phyloP scores from a whole-genome alignment of 2,329 filamentous ascomycete genomes.

The Ophiosphaerella narmari region DNA sequence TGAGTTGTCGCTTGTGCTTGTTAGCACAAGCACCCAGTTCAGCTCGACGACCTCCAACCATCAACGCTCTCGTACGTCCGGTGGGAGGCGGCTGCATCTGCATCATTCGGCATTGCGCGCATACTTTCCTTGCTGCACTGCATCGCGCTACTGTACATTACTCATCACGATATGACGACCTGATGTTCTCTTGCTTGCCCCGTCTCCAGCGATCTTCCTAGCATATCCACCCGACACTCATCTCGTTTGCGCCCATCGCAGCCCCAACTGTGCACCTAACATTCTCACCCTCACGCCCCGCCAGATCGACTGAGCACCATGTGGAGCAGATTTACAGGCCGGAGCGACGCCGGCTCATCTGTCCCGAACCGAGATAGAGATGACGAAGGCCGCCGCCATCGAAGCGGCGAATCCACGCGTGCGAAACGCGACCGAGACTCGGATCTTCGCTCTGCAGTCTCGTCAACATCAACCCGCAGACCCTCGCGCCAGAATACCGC shows the following conservation, averaged over 20 bases:
- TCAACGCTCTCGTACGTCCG: slow-evolving; percentile 18
- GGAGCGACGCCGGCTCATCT: slow-evolving; percentile 40
- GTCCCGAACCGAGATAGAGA: slow-evolving; percentile 29
- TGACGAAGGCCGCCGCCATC: slow-evolving; percentile 31
- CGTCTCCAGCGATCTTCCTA: slow-evolving; percentile 33
- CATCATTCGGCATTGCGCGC: slow-evolving; percentile 24
- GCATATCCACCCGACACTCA: slow-evolving; percentile 16
- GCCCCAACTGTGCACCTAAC: slow-evolving; percentile 18
- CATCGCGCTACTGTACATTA: slow-evolving; percentile 17
- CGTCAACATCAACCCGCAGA: slow-evolving; percentile 40
- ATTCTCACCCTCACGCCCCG: slow-evolving; percentile 18
- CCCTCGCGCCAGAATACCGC: slow-evolving; percentile 37
- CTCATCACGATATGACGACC: slow-evolving; percentile 18
- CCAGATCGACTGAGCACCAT: slow-evolving; percentile 27
- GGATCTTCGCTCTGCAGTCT: slow-evolving; percentile 43
- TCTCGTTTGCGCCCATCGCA: slow-evolving; percentile 28
- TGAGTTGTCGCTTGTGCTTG: slow-evolving; percentile 6
- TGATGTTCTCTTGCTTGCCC: slow-evolving; percentile 23
- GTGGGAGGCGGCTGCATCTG: slow-evolving; percentile 18
- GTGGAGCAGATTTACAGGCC: slow-evolving; percentile 47
- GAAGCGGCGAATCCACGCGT: slow-evolving; percentile 31
- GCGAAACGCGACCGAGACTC: slow-evolving; percentile 36
- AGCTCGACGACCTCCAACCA: slow-evolving; percentile 25
- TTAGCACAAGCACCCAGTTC: slow-evolving; percentile 7
- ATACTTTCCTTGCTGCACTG: slow-evolving; percentile 13